These are phyloP conservation scores for Cinnamomum micranthum DNA, from an alignment of 164 flowering plant species.

Conservation along the genomic window DNA sequence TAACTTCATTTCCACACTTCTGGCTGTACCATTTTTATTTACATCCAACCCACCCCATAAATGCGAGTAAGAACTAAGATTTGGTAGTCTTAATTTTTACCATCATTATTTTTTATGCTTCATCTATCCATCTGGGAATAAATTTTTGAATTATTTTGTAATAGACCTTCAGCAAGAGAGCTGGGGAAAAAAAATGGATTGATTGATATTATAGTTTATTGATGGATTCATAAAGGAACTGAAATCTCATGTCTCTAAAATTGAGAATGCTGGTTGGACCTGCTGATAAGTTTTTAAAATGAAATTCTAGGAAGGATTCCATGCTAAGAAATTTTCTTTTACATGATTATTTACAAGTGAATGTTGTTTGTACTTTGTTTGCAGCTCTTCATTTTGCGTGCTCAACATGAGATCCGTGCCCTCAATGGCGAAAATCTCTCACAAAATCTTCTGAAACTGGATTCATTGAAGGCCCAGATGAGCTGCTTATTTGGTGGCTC, in stretches of 20 bases:
- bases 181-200: background rate
- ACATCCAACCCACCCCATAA: too few species aligned
- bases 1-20: too few species aligned
- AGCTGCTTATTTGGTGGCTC: conserved; percentile 48
- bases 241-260: too few species aligned
- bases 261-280: too few species aligned
- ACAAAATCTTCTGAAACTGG: conserved; percentile 42
- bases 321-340: background rate
- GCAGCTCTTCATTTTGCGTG: conserved; percentile 81
- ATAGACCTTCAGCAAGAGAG: background rate
- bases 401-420: conserved; percentile 71
- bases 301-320: background rate
- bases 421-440: conserved; percentile 43
- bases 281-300: too few species aligned
- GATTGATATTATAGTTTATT: background rate
- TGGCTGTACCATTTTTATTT: too few species aligned
- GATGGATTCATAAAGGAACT: too few species aligned
- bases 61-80: too few species aligned
- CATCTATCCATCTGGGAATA: too few species aligned
- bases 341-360: background rate
- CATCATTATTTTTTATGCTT: too few species aligned
- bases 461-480: conserved; percentile 46
- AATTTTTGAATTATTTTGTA: background rate
- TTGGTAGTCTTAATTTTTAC: too few species aligned
- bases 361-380: conserved; percentile 2